Evolutionary conservation across 441 rosid species (phyloP), one percentile per base, ranked within the genome.

Genomic region (Croton laevigatus): DNA sequence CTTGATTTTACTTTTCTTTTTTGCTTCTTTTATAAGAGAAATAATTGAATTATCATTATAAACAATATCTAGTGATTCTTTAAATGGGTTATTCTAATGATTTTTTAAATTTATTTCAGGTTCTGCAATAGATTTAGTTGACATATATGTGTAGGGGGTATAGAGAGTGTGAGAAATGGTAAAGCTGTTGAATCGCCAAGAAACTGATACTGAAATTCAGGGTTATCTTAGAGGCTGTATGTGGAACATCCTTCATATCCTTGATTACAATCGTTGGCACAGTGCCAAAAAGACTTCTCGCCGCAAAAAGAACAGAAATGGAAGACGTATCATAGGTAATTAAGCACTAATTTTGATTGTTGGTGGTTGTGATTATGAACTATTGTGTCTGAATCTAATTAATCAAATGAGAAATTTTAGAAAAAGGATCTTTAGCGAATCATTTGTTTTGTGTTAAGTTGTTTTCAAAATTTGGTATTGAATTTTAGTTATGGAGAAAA

Each of bases 171-270:
- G 9, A 46, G 42, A 40, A 16, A 86, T 85, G 89, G 85, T 76
- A 45, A 83, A 78, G 83, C 77, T 72, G 5, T 61, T 82, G 73
- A 66, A 71, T 14, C 22, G 54, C 13, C 80, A 75, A 34, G 62
- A 73, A 23, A 75, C 88, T 23, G 82, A 67, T 63, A 58, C 75
- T 68, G 75, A 59, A 66, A 61, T 82, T 34, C 83, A 78, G 66
- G 73, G 76, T 34, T 64, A 80, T 61, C 85, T 81, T 72, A 82
- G 84, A 23, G 75, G 96, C 10, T 84, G 92, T 78, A 73, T 86
- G 74, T 74, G 85, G 83, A 87, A 81, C 55, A 77, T 88, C 69
- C 70, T 88, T 75, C 88, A 87, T 72, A 74, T 84, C 63, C 86
- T 91, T 70, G 83, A 87, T 62, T 74, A 86, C 59, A 81, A 84